A percentile compares a stretch with the other conserved stretches of the same genome.
Evolutionary conservation across 2,329 filamentous ascomycete species (phyloP).

Genomic region (Ascochyta clinopodiicola): DNA sequence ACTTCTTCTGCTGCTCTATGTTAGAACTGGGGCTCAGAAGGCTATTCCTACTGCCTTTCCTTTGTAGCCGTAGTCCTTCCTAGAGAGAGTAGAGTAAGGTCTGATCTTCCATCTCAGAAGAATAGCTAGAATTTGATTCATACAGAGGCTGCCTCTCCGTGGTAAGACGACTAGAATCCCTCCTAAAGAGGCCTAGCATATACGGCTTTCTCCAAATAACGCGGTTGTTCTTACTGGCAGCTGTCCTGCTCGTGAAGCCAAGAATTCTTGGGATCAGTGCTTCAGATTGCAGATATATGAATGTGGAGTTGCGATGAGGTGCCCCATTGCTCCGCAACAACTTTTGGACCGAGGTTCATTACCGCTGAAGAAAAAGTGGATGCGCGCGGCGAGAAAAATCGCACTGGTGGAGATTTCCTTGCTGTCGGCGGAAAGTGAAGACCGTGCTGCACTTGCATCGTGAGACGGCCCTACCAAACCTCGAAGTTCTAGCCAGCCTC

Average conservation of each 20-base stretch:
- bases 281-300: not conserved
- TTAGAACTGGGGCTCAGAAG: too few relatives aligned
- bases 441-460: not conserved
- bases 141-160: too few relatives aligned
- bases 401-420: not conserved
- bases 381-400: not conserved
- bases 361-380: not conserved
- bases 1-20: too few relatives aligned
- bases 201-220: too few relatives aligned
- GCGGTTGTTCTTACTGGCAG: not conserved
- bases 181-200: too few relatives aligned
- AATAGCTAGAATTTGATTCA: too few relatives aligned
- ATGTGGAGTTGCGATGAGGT: not conserved
- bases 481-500: not conserved
- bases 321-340: not conserved
- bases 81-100: too few relatives aligned
- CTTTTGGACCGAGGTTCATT: not conserved
- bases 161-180: too few relatives aligned
- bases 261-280: not conserved
- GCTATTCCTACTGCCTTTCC: too few relatives aligned
- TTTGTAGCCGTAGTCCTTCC: too few relatives aligned
- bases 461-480: conserved; percentile 2
- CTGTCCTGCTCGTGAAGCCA: not conserved
- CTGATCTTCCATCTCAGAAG: too few relatives aligned
- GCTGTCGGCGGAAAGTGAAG: not conserved